These are phyloP conservation scores for Nothophaeocryptopus gaeumannii DNA, from an alignment of 2,329 filamentous ascomycete genomes.

Conservation along the genomic window DNA sequence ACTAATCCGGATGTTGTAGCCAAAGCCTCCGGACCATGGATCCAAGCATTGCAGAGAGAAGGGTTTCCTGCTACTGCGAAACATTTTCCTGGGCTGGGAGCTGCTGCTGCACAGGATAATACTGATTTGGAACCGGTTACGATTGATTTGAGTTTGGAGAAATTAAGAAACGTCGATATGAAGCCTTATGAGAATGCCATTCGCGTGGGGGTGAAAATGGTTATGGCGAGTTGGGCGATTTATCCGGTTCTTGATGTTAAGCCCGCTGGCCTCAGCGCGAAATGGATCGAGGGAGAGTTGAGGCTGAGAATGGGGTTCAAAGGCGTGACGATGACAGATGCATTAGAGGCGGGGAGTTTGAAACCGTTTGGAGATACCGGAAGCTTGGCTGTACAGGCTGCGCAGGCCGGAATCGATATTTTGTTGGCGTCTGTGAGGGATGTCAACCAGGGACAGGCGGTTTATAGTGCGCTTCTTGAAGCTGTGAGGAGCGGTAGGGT, in stretches of 20 bases:
- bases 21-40: slow-evolving; percentile 11
- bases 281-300: slow-evolving; percentile 15
- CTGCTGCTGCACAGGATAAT: slow-evolving; percentile 11
- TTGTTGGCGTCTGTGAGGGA: slow-evolving; percentile 12
- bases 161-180: slow-evolving; percentile 14
- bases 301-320: slow-evolving; percentile 12
- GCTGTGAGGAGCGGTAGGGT: slow-evolving; percentile 12
- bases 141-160: slow-evolving; percentile 8
- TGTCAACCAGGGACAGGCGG: slow-evolving; percentile 12
- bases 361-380: slow-evolving; percentile 13
- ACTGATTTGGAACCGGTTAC: slow-evolving; percentile 18
- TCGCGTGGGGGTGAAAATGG: slow-evolving; percentile 9
- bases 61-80: slow-evolving; percentile 19
- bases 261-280: slow-evolving; percentile 14
- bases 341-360: slow-evolving; percentile 19
- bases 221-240: slow-evolving; percentile 21
- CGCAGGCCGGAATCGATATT: slow-evolving; percentile 20
- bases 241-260: slow-evolving; percentile 17
- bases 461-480: slow-evolving; percentile 8
- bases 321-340: slow-evolving; percentile 23
- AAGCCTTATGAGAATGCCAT: slow-evolving; percentile 16
- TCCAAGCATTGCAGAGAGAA: slow-evolving; percentile 12
- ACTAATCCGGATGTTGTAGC: slow-evolving; percentile 9
- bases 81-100: slow-evolving; percentile 19
- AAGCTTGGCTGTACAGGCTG: slow-evolving; percentile 11